Percentiles rank a stretch among this genome's conserved stretches.
These are phyloP conservation scores for Fusarium solani-melongenae DNA, from an alignment of 2,329 filamentous ascomycete species.

Conservation along the genomic window DNA sequence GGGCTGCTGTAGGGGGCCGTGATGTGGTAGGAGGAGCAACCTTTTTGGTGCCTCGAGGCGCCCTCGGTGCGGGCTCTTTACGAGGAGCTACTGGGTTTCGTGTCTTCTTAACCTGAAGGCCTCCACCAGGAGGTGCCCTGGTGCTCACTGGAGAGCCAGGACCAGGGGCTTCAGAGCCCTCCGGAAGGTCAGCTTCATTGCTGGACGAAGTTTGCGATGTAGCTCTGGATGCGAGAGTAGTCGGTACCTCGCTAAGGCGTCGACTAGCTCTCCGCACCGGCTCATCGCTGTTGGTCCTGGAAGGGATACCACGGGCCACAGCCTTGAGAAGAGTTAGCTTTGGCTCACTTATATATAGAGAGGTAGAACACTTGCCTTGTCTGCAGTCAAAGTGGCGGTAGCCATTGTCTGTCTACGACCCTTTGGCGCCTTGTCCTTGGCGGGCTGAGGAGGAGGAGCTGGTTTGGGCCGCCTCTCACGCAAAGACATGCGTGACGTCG, in stretches of 20 bases:
- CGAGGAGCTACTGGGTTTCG: slow-evolving; percentile 60
- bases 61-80: slow-evolving; percentile 51
- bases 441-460: slow-evolving; percentile 62
- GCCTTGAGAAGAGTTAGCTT: slow-evolving; percentile 43
- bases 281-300: slow-evolving; percentile 40
- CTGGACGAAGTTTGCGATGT: slow-evolving; percentile 10
- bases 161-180: slow-evolving; percentile 42
- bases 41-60: slow-evolving; percentile 53
- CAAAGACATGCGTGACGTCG: slow-evolving; percentile 75
- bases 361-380: slow-evolving; percentile 43
- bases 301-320: slow-evolving; percentile 46
- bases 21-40: slow-evolving; percentile 34
- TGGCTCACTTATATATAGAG: not conserved
- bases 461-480: slow-evolving; percentile 75
- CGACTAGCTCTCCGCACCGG: slow-evolving; percentile 53
- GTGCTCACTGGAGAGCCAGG: slow-evolving; percentile 56
- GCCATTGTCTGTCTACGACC: slow-evolving; percentile 72
- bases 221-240: slow-evolving; percentile 41
- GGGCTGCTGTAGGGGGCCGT: slow-evolving; percentile 16
- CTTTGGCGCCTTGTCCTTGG: slow-evolving; percentile 43
- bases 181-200: slow-evolving; percentile 13
- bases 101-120: slow-evolving; percentile 68
- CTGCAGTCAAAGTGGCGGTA: slow-evolving; percentile 43
- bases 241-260: slow-evolving; percentile 62
- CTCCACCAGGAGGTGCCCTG: slow-evolving; percentile 52